Conservation (phyloP, 2,329 filamentous ascomycete species). For the Aspergillus versicolor region DNA sequence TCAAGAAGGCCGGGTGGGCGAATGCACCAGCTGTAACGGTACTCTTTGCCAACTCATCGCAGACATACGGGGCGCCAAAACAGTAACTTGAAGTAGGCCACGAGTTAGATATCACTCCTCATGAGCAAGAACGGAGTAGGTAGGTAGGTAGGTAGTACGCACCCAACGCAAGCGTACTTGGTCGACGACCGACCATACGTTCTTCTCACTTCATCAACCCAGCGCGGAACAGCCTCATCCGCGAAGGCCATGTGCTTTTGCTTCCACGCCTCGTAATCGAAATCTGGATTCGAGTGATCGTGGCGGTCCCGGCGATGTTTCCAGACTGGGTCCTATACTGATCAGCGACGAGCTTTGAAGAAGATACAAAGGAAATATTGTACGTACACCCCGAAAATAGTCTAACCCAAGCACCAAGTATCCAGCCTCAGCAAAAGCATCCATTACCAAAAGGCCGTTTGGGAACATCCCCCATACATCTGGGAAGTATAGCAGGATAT, state of each 20-base stretch:
- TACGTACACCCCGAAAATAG: not conserved
- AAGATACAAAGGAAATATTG: not conserved
- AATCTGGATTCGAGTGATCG: constrained; percentile 30
- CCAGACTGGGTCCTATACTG: constrained; percentile 6
- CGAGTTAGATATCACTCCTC: too few species aligned
- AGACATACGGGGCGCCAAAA: not conserved
- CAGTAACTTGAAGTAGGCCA: not conserved
- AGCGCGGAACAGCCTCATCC: constrained; percentile 40
- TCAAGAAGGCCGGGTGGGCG: not conserved
- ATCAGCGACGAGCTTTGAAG: not conserved
- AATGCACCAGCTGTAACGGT: not conserved
- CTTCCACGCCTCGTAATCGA: constrained; percentile 53
- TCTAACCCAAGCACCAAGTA: not conserved
- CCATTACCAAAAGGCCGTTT: constrained; percentile 1
- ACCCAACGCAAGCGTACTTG: not conserved
- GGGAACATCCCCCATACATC: not conserved
- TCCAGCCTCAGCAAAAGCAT: constrained; percentile 1
- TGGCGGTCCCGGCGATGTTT: constrained; percentile 33
- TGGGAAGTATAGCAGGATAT: constrained; percentile 1
- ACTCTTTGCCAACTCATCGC: not conserved
- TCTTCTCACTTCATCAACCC: not conserved
- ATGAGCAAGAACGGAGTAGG: not conserved
- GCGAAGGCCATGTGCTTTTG: constrained; percentile 47
- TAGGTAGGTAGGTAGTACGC: not conserved
- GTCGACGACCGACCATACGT: not conserved